Evolutionary conservation across 345 rosid genomes (phyloP), one percentile per base, ranked within the genome.

Genomic region (Citrus reticulata): DNA sequence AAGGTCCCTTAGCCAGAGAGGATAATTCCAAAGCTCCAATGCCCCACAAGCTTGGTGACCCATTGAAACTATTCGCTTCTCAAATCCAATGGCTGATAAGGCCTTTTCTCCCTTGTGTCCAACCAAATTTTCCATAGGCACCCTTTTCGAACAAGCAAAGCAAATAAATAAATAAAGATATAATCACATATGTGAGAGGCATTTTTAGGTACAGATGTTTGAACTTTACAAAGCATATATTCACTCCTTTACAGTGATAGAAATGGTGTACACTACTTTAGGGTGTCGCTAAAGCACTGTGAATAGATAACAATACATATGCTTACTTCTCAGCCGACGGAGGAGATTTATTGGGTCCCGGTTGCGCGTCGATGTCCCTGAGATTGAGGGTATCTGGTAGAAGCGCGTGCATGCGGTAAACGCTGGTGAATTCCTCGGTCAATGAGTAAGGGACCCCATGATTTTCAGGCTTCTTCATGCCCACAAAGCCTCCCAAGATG

Each of bases 21-120:
- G 94, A 84, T 91, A 91, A 40, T 89, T 91, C 89, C 87, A 86
- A 2, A 89, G 87, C 70, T 84, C 84, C 19, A 91, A 73, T 3
- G 88, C 91, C 0, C 92, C 94, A 51, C 87, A 37, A 49, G 92
- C 91, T 78, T 91, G 94, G 59, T 91, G 91, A 20, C 94, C 94
- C 94, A 91, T 89, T 65, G 94, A 91, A 2, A 91, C 90, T 80
- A 91, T 76, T 65, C 81, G 80, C 40, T 72, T 72, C 0, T 72
- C 77, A 62, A 88, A 88, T 69, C 92, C 94, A 70, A 88, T 87
- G 58, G 68, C 35, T 25, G 86, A 27, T 51, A 82, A 70, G 30
- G 39, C 61, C 72, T 73, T 70, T 70, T 88, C 91, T 72, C 94
- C 94, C 24, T 76, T 63, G 0, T 40, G 80, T 10, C 94, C 92